Evolutionary conservation across 2,329 filamentous ascomycete species (phyloP).

Genomic region (Cylindrodendrum hubeiense): DNA sequence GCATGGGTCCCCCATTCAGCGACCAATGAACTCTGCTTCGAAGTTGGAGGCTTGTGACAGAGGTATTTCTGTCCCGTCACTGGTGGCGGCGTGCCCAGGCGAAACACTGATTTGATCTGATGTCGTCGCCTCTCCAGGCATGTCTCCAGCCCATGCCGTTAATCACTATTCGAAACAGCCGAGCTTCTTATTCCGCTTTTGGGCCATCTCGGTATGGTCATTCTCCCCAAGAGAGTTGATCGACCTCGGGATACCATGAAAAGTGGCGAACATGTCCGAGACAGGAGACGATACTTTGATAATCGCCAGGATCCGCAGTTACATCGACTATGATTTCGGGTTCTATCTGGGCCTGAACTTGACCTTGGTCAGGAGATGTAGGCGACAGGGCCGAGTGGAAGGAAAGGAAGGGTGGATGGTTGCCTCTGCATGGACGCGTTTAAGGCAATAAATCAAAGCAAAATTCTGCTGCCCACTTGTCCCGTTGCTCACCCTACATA

Average conservation of each 20-base stretch:
- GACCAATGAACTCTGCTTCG: conserved; percentile 26
- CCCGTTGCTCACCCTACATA: conserved; percentile 1
- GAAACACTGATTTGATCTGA: conserved; percentile 12
- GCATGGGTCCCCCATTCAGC: conserved; percentile 24
- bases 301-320: conserved; percentile 9
- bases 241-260: not conserved
- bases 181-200: conserved; percentile 2
- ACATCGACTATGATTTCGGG: conserved; percentile 1
- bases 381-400: conserved; percentile 5
- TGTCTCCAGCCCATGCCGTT: not conserved
- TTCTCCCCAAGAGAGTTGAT: not conserved
- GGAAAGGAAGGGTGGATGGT: conserved; percentile 4
- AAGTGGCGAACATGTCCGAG: conserved; percentile 8
- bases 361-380: not conserved
- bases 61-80: conserved; percentile 19
- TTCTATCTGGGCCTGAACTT: not conserved
- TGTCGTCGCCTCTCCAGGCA: not conserved
- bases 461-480: conserved; percentile 11
- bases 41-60: conserved; percentile 25
- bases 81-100: not conserved
- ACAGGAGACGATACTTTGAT: not conserved
- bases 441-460: conserved; percentile 22
- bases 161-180: conserved; percentile 8
- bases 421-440: conserved; percentile 8
- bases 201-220: conserved; percentile 6